Base-by-base conservation (phyloP, 2,329 filamentous ascomycete species). In the Beauveria scarabaeidicola region DNA sequence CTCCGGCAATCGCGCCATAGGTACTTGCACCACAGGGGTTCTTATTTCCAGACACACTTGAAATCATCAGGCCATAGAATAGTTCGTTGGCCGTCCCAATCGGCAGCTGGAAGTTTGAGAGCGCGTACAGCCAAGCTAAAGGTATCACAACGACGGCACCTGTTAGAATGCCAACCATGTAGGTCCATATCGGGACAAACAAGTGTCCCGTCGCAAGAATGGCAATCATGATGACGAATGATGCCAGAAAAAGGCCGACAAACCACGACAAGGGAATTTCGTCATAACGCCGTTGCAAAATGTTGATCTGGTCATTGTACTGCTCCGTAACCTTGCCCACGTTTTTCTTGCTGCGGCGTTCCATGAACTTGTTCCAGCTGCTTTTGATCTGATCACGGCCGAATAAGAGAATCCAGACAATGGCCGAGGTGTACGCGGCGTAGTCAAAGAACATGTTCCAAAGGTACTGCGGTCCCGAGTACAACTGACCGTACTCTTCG, bases 201-300 rank as follows among this genome's bases (percentile, higher is more conserved):
- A 85, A 73, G 15, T 79, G 71, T 1, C 79, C 78, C 3, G 73
- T 75, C 0, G 75, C 78, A 0, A 83, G 70, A 47, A 82, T 79
- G 0, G 75, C 75, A 54, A 84, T 70, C n/a, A 84, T 58, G 5
- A 65, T 63, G 4, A 66, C 53, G 23, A 66, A 77, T 0, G 80
- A 79, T 1, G 68, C 71, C 1, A 73, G 51, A 63, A 85, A 85
- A 5, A 85, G 70, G 0, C 66, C 66, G 0, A 74, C 56, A 61
- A 81, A 86, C 83, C 83, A 85, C 78, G 79, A 84, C 11, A 79
- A 65, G 0, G 82, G 83, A 0, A 85, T 80, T 60, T 85, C 82
- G 59, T 79, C 74, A 64, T 85, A 85, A 0, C 76, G 73, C 5
- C 82, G 75, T 69, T 81, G 79, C 19, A 85, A 71, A 11, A 85